phyloP scores from a whole-genome alignment of 768 basidiomycete genomes.

The Galerina marginata region DNA sequence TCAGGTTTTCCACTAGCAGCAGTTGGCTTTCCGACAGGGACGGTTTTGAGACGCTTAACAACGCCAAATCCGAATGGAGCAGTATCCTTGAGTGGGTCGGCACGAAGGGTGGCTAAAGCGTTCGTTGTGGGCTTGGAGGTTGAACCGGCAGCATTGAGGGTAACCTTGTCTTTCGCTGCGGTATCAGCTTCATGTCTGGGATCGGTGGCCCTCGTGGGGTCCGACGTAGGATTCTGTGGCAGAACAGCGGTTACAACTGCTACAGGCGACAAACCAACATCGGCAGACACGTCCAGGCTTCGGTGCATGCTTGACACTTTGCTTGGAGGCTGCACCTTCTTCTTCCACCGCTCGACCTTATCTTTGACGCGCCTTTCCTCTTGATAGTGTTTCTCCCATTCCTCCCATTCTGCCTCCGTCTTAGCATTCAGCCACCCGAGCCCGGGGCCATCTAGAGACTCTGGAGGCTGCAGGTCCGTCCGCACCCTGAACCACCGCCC shows the following conservation, averaged over 20 bases:
- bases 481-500: constrained; percentile 27
- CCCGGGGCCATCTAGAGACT: constrained; percentile 6
- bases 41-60: constrained; percentile 14
- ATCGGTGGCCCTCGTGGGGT: background rate
- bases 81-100: constrained; percentile 11
- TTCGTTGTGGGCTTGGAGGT: background rate
- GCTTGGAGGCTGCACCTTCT: constrained; percentile 16
- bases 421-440: constrained; percentile 26
- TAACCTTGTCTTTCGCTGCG: constrained; percentile 6
- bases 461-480: constrained; percentile 16
- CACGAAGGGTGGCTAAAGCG: background rate
- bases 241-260: background rate
- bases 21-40: background rate
- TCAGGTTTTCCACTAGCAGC: background rate
- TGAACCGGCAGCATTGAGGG: constrained; percentile 8
- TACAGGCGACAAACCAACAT: background rate
- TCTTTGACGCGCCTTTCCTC: constrained; percentile 21
- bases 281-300: background rate
- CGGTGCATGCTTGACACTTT: constrained; percentile 5
- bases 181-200: no score
- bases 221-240: background rate
- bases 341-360: constrained; percentile 31
- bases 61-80: constrained; percentile 21
- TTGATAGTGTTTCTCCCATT: constrained; percentile 27
- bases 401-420: constrained; percentile 28